A percentile compares a stretch with the other conserved stretches of the same genome.
Conservation (phyloP, 805 yeast species). For the Cyberlindnera nakhonratchasimensis region DNA sequence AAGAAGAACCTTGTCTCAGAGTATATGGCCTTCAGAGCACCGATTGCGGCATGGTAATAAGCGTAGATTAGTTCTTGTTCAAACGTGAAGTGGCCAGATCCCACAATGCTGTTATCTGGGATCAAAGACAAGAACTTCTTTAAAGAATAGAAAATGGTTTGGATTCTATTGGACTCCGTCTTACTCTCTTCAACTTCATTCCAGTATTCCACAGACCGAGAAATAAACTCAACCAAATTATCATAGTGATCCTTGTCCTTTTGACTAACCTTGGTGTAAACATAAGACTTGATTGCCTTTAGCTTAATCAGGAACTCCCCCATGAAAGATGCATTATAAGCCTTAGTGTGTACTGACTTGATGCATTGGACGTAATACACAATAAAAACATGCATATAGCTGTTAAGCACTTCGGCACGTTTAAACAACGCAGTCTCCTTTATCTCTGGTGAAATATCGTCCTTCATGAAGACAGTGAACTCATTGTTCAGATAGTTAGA, state of each 20-base stretch:
- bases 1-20: conserved; percentile 36
- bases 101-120: conserved; percentile 20
- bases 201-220: conserved; percentile 18
- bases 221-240: conserved; percentile 17
- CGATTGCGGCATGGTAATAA: conserved; percentile 33
- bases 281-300: conserved; percentile 15
- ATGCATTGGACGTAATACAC: conserved; percentile 31
- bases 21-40: conserved; percentile 33
- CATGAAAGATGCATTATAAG: conserved; percentile 30
- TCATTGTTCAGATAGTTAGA: conserved; percentile 20
- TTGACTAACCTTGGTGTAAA: conserved; percentile 15
- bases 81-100: conserved; percentile 5
- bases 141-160: conserved; percentile 25
- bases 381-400: conserved; percentile 23
- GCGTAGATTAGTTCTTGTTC: conserved; percentile 27
- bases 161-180: conserved; percentile 20
- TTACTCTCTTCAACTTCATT: conserved; percentile 8
- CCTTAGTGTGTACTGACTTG: conserved; percentile 31
- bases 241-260: conserved; percentile 17
- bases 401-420: conserved; percentile 22
- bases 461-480: conserved; percentile 19
- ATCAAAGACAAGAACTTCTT: conserved; percentile 23
- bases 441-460: conserved; percentile 11
- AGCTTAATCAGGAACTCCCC: conserved; percentile 29
- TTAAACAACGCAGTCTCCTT: conserved; percentile 15